Conservation (phyloP, 202 grass and related monocot species). For the Carex sylvatica region DNA sequence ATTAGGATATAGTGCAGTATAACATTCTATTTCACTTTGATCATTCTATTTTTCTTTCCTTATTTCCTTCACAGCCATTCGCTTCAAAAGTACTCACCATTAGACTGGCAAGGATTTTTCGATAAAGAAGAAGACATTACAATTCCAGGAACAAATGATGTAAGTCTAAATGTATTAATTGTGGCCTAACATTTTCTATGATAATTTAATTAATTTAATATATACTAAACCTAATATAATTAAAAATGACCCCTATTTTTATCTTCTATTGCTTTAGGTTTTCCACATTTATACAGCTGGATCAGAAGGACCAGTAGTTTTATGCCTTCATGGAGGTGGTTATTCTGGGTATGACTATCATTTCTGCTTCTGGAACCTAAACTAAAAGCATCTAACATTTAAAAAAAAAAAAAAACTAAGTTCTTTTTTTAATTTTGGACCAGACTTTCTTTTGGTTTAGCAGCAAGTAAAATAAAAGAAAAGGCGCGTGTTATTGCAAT, state of each 20-base stretch:
- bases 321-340: slow-evolving; percentile 93
- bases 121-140: slow-evolving; percentile 73
- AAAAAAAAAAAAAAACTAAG: background rate
- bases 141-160: slow-evolving; percentile 68
- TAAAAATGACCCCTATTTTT: background rate
- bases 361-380: background rate
- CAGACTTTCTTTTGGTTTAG: slow-evolving; percentile 94
- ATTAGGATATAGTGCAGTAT: background rate
- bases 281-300: slow-evolving; percentile 80
- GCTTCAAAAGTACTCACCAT: slow-evolving; percentile 68
- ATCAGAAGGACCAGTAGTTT: slow-evolving; percentile 83
- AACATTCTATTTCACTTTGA: background rate
- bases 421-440: slow-evolving; percentile 3
- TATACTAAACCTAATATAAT: slow-evolving; percentile 29
- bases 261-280: slow-evolving; percentile 32
- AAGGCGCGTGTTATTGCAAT: slow-evolving; percentile 68
- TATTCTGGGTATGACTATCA: slow-evolving; percentile 65
- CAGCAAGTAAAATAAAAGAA: slow-evolving; percentile 75
- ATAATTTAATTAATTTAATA: background rate
- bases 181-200: background rate
- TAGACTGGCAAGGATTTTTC: slow-evolving; percentile 83
- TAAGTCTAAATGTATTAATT: slow-evolving; percentile 25
- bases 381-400: background rate
- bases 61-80: slow-evolving; percentile 50
- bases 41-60: background rate